Evolutionary conservation across 371 early-diverging fungal species (phyloP).

Genomic region (Mortierella sp.): DNA sequence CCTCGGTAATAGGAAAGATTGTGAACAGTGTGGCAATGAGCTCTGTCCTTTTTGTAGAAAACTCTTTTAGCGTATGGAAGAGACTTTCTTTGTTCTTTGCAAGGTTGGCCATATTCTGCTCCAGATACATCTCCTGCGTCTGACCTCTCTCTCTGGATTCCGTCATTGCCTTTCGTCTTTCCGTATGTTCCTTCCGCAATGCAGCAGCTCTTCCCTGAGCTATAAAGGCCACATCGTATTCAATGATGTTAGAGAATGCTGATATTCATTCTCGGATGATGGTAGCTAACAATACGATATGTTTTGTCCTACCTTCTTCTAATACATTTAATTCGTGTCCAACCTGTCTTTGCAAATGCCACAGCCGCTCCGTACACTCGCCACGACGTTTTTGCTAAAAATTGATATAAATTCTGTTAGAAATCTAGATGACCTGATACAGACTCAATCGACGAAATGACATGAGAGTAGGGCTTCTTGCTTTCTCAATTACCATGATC

Average conservation of each 20-base stretch:
- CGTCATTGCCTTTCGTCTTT: constrained; percentile 35
- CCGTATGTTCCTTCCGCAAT: constrained; percentile 34
- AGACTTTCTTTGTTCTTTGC: constrained; percentile 65
- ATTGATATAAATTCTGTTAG: neutral
- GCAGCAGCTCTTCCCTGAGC: constrained; percentile 46
- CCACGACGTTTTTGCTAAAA: constrained; percentile 45
- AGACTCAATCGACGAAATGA: too few species aligned
- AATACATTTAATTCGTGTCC: constrained; percentile 52
- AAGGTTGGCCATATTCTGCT: constrained; percentile 60
- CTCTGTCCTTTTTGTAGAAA: constrained; percentile 64
- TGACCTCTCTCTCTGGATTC: constrained; percentile 56
- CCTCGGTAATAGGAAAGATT: constrained; percentile 75
- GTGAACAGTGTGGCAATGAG: constrained; percentile 71
- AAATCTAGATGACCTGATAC: too few species aligned
- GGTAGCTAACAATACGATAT: neutral
- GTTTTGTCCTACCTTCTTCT: constrained; percentile 35
- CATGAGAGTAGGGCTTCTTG: neutral
- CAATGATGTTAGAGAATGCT: neutral
- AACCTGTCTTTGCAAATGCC: constrained; percentile 57
- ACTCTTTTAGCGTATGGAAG: constrained; percentile 57
- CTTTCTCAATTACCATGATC: neutral
- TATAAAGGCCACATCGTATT: constrained; percentile 3
- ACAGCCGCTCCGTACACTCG: constrained; percentile 43
- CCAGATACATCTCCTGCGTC: constrained; percentile 57
- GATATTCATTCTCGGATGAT: neutral